Conservation (phyloP, 148 eudicot genomes). For the Rhododendron griersonianum region DNA sequence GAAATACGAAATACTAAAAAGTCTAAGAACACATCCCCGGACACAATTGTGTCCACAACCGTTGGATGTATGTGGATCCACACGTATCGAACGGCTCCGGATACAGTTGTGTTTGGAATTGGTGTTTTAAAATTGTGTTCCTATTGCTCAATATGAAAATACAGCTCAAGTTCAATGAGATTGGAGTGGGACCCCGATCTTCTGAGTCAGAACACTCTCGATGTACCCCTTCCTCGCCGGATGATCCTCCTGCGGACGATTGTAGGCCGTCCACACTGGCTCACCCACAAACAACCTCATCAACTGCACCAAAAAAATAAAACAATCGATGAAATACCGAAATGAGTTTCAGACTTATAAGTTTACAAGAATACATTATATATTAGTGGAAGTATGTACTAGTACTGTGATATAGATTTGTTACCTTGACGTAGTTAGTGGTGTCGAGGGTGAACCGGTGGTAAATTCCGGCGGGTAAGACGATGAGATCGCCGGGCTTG, state of each 20-base stretch:
- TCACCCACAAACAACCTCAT: constrained; percentile 86
- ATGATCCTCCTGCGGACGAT: constrained; percentile 82
- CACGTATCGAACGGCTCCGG: background rate
- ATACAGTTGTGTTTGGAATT: background rate
- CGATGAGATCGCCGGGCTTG: constrained; percentile 73
- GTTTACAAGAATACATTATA: no score
- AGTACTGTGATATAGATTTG: background rate
- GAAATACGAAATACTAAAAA: background rate
- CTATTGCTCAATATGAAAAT: background rate
- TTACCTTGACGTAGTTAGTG: constrained; percentile 78
- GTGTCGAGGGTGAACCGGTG: constrained; percentile 93
- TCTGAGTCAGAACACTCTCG: constrained; percentile 29
- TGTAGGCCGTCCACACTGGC: constrained; percentile 79
- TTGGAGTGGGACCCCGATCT: constrained; percentile 37
- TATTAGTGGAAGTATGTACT: no score
- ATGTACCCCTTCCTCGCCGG: constrained; percentile 70
- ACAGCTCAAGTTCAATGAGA: constrained; percentile 33
- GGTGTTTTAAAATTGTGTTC: no score
- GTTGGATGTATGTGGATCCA: no score
- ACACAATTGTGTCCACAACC: background rate
- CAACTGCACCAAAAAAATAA: constrained; percentile 40
- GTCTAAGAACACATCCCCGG: background rate
- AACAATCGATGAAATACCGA: no score
- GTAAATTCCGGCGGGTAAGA: constrained; percentile 92
- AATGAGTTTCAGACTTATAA: no score